A percentile compares a stretch with the other conserved stretches of the same genome.
Conservation (phyloP, 2,329 filamentous ascomycete species). For the Neonectria magnoliae region DNA sequence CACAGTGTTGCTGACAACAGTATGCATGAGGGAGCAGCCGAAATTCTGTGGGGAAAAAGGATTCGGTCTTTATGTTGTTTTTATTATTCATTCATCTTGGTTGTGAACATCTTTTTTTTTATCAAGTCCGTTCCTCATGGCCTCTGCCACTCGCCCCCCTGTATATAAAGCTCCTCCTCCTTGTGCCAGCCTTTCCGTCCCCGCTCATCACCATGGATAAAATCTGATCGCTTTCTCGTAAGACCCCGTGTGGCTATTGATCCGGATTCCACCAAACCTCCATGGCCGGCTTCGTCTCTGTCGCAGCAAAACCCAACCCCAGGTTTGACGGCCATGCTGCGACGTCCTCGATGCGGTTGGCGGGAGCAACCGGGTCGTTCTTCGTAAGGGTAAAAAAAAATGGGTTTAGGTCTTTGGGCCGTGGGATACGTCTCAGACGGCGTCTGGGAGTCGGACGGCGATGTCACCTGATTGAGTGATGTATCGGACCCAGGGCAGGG, state of each 20-base stretch:
- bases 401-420: conserved; percentile 7
- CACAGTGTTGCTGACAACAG: neutral
- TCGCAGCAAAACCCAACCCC: conserved; percentile 2
- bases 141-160: conserved; percentile 6
- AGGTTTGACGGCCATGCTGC: conserved; percentile 1
- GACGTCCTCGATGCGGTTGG: conserved; percentile 9
- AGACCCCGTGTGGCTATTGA: conserved; percentile 10
- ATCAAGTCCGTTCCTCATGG: conserved; percentile 23
- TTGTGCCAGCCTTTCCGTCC: conserved; percentile 25
- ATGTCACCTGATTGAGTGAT: conserved; percentile 99
- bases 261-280: conserved; percentile 4
- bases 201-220: conserved; percentile 19
- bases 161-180: conserved; percentile 33
- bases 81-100: conserved; percentile 40
- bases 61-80: conserved; percentile 32
- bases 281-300: conserved; percentile 5
- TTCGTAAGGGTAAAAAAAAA: conserved; percentile 21
- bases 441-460: conserved; percentile 92
- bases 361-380: conserved; percentile 10
- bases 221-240: conserved; percentile 15
- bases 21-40: neutral
- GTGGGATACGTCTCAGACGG: conserved; percentile 64
- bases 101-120: conserved; percentile 28
- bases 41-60: neutral
- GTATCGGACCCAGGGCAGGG: conserved; percentile 96